A percentile compares a stretch with the other conserved stretches of the same genome.
Evolutionary conservation across 2,329 filamentous ascomycete genomes (phyloP).

Genomic region (Colletotrichum brevisporum): DNA sequence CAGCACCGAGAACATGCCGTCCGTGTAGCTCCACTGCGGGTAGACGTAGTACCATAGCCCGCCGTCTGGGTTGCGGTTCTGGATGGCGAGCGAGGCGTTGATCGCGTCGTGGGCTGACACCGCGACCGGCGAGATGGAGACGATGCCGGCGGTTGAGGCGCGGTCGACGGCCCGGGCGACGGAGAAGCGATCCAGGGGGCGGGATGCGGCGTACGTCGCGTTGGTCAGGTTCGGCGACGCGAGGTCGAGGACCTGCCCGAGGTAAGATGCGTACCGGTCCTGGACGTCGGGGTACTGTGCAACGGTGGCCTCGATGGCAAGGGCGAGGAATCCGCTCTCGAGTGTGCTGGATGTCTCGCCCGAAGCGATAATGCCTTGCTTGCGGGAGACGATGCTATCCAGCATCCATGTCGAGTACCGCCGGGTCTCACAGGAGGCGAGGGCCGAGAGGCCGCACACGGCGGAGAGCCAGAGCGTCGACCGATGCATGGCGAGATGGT

Average conservation of each 20-base stretch:
- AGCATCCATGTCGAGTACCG: constrained; percentile 44
- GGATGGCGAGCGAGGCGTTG: constrained; percentile 42
- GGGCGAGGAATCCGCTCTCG: constrained; percentile 44
- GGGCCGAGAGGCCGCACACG: constrained; percentile 4
- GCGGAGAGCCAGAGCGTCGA: constrained; percentile 9
- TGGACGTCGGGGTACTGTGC: constrained; percentile 38
- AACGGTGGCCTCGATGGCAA: constrained; percentile 40
- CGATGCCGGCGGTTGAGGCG: constrained; percentile 14
- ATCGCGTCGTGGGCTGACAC: constrained; percentile 40
- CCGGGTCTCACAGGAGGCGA: constrained; percentile 8
- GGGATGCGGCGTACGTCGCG: constrained; percentile 33
- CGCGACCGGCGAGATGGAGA: constrained; percentile 23
- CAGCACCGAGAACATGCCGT: constrained; percentile 65
- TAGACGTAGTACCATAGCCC: constrained; percentile 59
- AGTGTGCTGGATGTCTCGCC: constrained; percentile 43
- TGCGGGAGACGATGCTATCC: constrained; percentile 44
- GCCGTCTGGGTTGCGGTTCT: constrained; percentile 49
- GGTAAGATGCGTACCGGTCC: constrained; percentile 31
- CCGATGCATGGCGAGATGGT: constrained; percentile 2
- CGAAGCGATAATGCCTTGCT: constrained; percentile 43
- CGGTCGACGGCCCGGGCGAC: constrained; percentile 40
- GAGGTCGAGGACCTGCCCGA: constrained; percentile 39
- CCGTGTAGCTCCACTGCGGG: constrained; percentile 66
- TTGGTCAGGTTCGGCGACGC: constrained; percentile 37
- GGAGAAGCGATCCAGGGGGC: constrained; percentile 45